A percentile compares a stretch with the other conserved stretches of the same genome.
Conservation (phyloP, 352 stramenopile genomes). For the Peronospora destructor region DNA sequence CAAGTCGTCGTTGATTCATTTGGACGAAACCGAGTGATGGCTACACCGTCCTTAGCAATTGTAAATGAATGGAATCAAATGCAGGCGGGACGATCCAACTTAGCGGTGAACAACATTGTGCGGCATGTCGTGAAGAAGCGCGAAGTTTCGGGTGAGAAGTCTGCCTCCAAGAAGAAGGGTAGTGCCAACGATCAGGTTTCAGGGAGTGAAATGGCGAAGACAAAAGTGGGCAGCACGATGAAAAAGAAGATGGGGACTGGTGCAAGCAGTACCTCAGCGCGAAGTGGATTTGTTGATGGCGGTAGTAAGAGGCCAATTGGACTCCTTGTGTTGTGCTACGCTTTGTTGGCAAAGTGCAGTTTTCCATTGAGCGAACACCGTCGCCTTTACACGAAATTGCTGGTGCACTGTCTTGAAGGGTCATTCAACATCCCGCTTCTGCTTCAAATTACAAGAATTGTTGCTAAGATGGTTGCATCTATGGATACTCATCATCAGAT, state of each 20-base stretch:
- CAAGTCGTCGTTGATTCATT: conserved; percentile 61
- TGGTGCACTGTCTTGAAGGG: conserved; percentile 81
- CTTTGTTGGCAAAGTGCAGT: conserved; percentile 72
- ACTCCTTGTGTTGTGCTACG: conserved; percentile 72
- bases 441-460: conserved; percentile 77
- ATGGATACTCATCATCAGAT: conserved; percentile 40
- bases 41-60: conserved; percentile 79
- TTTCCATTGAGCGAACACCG: conserved; percentile 65
- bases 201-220: conserved; percentile 20
- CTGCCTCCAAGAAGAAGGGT: conserved; percentile 47
- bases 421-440: conserved; percentile 80
- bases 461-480: conserved; percentile 50
- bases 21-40: conserved; percentile 78
- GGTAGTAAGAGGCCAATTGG: conserved; percentile 68
- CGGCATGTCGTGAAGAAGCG: conserved; percentile 61
- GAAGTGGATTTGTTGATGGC: conserved; percentile 11
- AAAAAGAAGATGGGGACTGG: conserved; percentile 40
- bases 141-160: conserved; percentile 45
- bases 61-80: conserved; percentile 80
- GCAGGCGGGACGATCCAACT: conserved; percentile 54
- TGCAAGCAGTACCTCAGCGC: conserved; percentile 20
- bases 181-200: conserved; percentile 17
- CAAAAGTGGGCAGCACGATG: conserved; percentile 20
- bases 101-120: conserved; percentile 79
- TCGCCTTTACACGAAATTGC: conserved; percentile 74